Evolutionary conservation across 805 yeast genomes (phyloP).

Genomic region (Candida ulmi): DNA sequence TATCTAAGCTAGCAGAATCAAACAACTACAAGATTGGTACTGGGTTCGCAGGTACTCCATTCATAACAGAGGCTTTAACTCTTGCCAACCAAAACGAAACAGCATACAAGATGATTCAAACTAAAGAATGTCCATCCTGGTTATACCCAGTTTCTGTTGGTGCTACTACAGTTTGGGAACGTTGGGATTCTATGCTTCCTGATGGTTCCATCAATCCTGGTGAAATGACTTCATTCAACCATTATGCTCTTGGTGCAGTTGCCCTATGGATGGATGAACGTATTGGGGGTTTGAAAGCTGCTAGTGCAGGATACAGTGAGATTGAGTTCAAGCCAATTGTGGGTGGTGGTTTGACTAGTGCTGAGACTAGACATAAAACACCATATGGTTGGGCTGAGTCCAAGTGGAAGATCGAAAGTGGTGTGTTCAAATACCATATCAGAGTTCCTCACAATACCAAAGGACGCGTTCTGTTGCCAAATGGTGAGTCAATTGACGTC

Average conservation of each 20-base stretch:
- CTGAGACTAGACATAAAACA: conserved; percentile 9
- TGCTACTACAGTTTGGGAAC: conserved; percentile 18
- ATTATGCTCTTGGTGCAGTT: conserved; percentile 18
- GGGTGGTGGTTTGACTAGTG: conserved; percentile 12
- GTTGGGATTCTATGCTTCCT: conserved; percentile 16
- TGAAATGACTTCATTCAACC: conserved; percentile 18
- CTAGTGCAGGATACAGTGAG: conserved; percentile 6
- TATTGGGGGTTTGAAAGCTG: conserved; percentile 12
- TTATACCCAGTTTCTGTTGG: conserved; percentile 15
- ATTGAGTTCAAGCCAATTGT: conserved; percentile 10
- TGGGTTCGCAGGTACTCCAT: conserved; percentile 18
- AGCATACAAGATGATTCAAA: conserved; percentile 11
- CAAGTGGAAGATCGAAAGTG: conserved; percentile 7
- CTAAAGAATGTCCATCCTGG: conserved; percentile 14
- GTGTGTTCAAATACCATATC: conserved; percentile 5
- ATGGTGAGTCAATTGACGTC: conserved; percentile 1
- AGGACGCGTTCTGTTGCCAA: conserved; percentile 12
- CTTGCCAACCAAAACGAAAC: conserved; percentile 7
- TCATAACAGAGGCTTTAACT: conserved; percentile 12
- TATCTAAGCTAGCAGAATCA: conserved; percentile 4
- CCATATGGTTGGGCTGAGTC: conserved; percentile 15
- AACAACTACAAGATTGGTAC: conserved; percentile 14
- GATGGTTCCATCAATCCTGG: conserved; percentile 17
- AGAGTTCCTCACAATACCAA: conserved; percentile 10
- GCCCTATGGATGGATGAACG: conserved; percentile 17